These are phyloP conservation scores for Arbutus unedo DNA, from an alignment of 148 eudicot species.

Conservation along the genomic window DNA sequence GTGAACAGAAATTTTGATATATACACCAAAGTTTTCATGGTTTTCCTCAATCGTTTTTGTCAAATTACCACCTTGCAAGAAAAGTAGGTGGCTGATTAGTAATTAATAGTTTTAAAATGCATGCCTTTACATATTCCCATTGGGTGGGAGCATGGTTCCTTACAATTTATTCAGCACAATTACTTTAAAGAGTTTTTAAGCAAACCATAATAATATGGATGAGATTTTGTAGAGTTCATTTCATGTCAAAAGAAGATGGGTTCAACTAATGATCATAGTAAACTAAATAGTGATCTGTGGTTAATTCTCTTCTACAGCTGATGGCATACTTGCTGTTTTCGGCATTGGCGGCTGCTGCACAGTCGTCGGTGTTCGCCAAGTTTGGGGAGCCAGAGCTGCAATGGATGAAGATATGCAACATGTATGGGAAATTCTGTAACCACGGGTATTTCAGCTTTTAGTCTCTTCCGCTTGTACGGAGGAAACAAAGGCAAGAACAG, in stretches of 20 bases:
- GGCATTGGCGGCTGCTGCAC: constrained; percentile 68
- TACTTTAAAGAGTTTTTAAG: neutral
- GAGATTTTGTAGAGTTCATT: neutral
- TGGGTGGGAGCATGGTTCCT: neutral
- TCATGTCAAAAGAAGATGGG: neutral
- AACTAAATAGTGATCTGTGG: neutral
- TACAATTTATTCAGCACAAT: neutral
- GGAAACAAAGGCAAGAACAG: constrained; percentile 52
- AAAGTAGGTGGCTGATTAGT: neutral
- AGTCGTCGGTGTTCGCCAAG: constrained; percentile 60
- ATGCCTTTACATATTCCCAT: neutral
- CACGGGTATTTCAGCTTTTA: constrained; percentile 75
- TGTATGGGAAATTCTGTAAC: constrained; percentile 77
- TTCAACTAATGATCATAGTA: neutral
- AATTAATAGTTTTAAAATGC: neutral
- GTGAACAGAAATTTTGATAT: neutral
- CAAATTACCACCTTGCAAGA: neutral
- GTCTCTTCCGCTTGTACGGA: constrained; percentile 85
- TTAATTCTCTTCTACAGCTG: constrained; percentile 39
- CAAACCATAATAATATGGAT: neutral
- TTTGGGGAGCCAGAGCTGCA: constrained; percentile 73
- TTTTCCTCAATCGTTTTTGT: neutral
- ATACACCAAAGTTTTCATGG: neutral
- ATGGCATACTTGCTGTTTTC: constrained; percentile 71
- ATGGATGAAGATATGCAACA: constrained; percentile 77